A percentile compares a stretch with the other conserved stretches of the same genome.
Conservation (phyloP, 2,329 filamentous ascomycete genomes). For the Aspergillus clavatus region DNA sequence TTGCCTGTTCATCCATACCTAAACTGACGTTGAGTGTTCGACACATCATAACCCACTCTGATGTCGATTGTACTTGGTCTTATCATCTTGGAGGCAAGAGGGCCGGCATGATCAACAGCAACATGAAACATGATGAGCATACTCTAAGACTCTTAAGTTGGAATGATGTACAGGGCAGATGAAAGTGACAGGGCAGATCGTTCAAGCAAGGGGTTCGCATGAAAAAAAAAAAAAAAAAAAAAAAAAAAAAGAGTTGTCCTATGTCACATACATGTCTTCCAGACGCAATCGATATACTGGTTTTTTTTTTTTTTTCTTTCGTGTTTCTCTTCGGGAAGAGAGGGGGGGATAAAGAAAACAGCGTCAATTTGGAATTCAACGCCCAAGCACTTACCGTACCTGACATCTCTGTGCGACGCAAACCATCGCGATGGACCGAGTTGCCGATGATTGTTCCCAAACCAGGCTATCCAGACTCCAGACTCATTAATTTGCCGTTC, state of each 20-base stretch:
- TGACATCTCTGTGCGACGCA: background rate
- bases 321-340: too few relatives aligned
- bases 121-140: slow-evolving; percentile 8
- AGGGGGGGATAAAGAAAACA: too few relatives aligned
- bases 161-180: background rate
- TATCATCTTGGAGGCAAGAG: background rate
- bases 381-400: background rate
- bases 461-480: background rate
- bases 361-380: background rate
- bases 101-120: background rate
- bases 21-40: too few relatives aligned
- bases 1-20: too few relatives aligned
- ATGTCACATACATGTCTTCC: too few relatives aligned
- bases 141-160: background rate
- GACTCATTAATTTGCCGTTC: background rate
- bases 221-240: too few relatives aligned
- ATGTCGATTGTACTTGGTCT: too few relatives aligned
- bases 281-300: too few relatives aligned
- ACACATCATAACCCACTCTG: too few relatives aligned
- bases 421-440: background rate
- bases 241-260: slow-evolving; percentile 14
- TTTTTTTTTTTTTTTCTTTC: too few relatives aligned
- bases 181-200: slow-evolving; percentile 5
- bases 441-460: background rate
- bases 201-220: slow-evolving; percentile 9